Base-by-base conservation (phyloP, 164 flowering plant genomes). In the Berberis vulgaris region DNA sequence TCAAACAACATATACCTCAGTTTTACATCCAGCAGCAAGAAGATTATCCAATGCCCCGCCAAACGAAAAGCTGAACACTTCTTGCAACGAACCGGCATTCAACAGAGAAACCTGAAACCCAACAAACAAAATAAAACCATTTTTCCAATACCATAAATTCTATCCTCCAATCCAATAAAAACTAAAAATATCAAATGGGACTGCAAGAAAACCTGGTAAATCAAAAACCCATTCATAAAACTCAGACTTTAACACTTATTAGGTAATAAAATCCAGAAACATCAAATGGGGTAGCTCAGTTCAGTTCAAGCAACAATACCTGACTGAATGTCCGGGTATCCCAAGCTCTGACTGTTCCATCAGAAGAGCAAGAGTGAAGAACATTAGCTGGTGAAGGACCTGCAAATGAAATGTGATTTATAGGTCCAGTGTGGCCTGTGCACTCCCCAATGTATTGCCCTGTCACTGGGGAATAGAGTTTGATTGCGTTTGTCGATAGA, bases 391-490 rank as follows among this genome's bases (percentile, higher is more conserved):
- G 41, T 1, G 86, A 75, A 2, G 84, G 76, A 38, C 71, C 74
- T 0, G 82, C 75, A 61, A 85, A 89, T 1, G 86, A 75, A 26
- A 91, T 87, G 1, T 86, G 81, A 55, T 91, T 84, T 63, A 94
- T 81, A 4, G 91, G 81, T 5, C 65, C 65, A 57, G 83, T 69
- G 70, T 89, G 99, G 12, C 96, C 96, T 39, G 45, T 80, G 41
- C 86, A 94, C 67, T 94, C 96, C 59, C 99, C 99, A 11, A 75
- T 46, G 72, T 80, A 94, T 73, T 91, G 97, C 5, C 87, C 96
- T 0, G 96, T 84, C 46, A 49, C 76, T 38, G 90, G 92, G 5
- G 97, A 89, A 76, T 94, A 94, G 57, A 91, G 73, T 70, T 94
- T 94, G 63, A 91, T 83, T 0, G 80, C 69, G 61, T 91, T 89